These are phyloP conservation scores for Draba incana DNA, from an alignment of 345 rosid genomes.

Conservation along the genomic window DNA sequence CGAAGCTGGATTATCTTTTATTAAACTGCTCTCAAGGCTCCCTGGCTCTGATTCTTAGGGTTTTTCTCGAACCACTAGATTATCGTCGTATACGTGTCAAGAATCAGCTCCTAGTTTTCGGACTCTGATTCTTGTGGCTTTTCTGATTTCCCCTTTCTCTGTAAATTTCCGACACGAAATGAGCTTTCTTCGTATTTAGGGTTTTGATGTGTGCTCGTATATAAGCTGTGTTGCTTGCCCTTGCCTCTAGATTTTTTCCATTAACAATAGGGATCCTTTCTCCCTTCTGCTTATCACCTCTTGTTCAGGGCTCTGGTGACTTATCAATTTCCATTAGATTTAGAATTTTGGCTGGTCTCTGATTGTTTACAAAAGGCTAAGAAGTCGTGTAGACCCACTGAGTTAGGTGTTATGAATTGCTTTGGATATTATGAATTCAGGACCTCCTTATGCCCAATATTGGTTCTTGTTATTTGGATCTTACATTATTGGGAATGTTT, in stretches of 20 bases:
- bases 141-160: no score
- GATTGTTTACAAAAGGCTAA: neutral
- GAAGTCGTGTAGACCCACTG: neutral
- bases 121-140: constrained; percentile 1
- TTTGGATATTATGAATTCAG: neutral
- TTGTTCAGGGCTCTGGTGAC: neutral
- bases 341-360: no score
- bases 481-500: neutral
- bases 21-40: neutral
- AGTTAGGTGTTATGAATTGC: neutral
- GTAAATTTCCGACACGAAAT: no score
- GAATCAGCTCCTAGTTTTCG: neutral
- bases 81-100: neutral
- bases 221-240: neutral
- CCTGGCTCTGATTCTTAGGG: constrained; percentile 9
- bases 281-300: neutral
- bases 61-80: neutral
- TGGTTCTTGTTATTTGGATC: neutral
- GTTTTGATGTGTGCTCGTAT: neutral
- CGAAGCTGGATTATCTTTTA: neutral
- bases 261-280: no score
- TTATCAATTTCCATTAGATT: no score
- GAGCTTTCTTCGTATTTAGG: no score
- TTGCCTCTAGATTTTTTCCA: neutral
- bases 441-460: no score